Percentiles rank a stretch among this genome's conserved stretches.
Evolutionary conservation across 1,284 basidiomycete species (phyloP).

Genomic region (Leccinum olivaceoglutinosum): DNA sequence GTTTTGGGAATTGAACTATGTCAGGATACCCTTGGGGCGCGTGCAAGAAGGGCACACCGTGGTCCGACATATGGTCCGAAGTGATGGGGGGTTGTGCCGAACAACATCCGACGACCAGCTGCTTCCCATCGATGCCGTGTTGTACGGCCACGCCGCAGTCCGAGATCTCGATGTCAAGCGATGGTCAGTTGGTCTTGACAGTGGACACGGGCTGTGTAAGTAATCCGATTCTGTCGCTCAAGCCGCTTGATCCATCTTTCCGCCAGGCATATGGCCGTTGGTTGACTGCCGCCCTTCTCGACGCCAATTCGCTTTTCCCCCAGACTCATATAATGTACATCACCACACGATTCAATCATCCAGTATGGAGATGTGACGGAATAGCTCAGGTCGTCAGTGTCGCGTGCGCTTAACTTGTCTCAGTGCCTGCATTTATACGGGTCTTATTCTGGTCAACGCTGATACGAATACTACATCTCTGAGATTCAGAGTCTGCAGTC

Average conservation of each 20-base stretch:
- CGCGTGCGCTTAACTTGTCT: constrained; percentile 20
- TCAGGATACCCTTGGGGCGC: too few species aligned
- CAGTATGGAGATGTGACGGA: constrained; percentile 27
- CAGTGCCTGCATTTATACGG: background rate
- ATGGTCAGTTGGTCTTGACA: constrained; percentile 78
- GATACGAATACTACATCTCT: background rate
- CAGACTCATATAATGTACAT: background rate
- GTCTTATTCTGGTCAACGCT: constrained; percentile 1
- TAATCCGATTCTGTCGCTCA: constrained; percentile 6
- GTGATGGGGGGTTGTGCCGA: constrained; percentile 63
- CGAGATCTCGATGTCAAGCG: constrained; percentile 73
- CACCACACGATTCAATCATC: constrained; percentile 11
- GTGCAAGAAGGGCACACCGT: constrained; percentile 58
- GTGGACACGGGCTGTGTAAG: constrained; percentile 61
- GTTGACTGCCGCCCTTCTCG: constrained; percentile 56
- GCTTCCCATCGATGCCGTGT: constrained; percentile 66
- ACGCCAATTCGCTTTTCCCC: constrained; percentile 19
- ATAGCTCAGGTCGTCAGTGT: constrained; percentile 32
- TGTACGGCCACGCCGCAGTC: constrained; percentile 80
- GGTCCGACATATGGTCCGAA: constrained; percentile 70
- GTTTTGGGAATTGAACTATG: background rate
- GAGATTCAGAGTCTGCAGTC: background rate
- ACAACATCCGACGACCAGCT: constrained; percentile 30
- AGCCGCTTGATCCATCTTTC: constrained; percentile 2
- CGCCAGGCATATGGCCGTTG: constrained; percentile 44